Conservation (phyloP, 148 eudicot species). For the Amaranthus hypochondriacus region DNA sequence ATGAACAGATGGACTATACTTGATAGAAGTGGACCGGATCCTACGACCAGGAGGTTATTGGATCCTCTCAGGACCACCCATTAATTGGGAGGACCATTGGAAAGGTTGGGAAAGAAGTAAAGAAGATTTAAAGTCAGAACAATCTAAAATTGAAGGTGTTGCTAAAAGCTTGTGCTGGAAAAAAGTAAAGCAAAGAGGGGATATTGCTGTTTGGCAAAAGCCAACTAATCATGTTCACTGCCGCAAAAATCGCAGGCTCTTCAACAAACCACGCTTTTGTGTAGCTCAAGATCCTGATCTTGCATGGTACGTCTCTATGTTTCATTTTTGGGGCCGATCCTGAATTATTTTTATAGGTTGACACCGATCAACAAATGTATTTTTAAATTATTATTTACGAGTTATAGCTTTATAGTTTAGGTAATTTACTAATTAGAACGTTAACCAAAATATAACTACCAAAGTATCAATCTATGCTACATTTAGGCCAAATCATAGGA, state of each 20-base stretch:
- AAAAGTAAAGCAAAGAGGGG: slow-evolving; percentile 44
- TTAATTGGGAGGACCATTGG: slow-evolving; percentile 48
- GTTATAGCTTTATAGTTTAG: not conserved
- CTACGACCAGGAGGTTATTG: slow-evolving; percentile 68
- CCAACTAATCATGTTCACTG: slow-evolving; percentile 43
- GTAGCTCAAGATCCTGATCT: slow-evolving; percentile 44
- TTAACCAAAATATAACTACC: too few species aligned
- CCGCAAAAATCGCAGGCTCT: slow-evolving; percentile 22
- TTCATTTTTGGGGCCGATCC: too few species aligned
- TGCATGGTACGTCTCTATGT: slow-evolving; percentile 53
- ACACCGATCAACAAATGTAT: too few species aligned
- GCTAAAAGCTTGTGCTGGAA: slow-evolving; percentile 55
- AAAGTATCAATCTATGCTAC: too few species aligned
- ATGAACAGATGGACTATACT: slow-evolving; percentile 46
- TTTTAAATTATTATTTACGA: too few species aligned
- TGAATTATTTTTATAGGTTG: too few species aligned
- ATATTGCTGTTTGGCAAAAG: slow-evolving; percentile 49
- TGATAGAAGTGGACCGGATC: slow-evolving; percentile 59
- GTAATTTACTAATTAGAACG: too few species aligned
- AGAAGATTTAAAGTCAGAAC: slow-evolving; percentile 42
- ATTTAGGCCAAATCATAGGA: too few species aligned
- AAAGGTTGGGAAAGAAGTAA: slow-evolving; percentile 43
- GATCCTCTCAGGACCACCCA: slow-evolving; percentile 70
- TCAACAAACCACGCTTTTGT: slow-evolving; percentile 60
- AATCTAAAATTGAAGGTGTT: slow-evolving; percentile 35